Conservation (phyloP, 495 filamentous ascomycete genomes). For the Aspergillus biplanus region DNA sequence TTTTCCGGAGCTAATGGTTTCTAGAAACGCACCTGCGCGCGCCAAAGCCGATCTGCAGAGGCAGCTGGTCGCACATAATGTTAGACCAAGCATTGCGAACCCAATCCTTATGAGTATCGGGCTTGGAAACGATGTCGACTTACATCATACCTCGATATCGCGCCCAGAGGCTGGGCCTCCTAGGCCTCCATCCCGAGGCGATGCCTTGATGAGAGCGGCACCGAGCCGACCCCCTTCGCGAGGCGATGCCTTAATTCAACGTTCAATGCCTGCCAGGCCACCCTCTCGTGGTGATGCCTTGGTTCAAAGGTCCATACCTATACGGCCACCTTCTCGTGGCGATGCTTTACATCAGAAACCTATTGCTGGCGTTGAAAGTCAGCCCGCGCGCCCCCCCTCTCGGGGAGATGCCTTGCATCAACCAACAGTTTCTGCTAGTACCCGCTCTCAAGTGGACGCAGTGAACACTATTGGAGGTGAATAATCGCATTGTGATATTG, state of each 20-base stretch:
- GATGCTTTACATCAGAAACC: slow-evolving; percentile 12
- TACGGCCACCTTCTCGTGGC: slow-evolving; percentile 11
- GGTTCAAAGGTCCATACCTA: slow-evolving; percentile 32
- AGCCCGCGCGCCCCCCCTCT: slow-evolving; percentile 1
- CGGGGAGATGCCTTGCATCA: slow-evolving; percentile 33
- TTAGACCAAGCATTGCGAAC: slow-evolving; percentile 80
- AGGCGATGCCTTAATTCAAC: slow-evolving; percentile 6
- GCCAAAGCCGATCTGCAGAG: slow-evolving; percentile 88
- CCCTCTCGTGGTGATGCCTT: slow-evolving; percentile 10
- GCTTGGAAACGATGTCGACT: slow-evolving; percentile 34
- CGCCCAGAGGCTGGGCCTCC: background rate
- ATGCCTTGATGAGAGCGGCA: slow-evolving; percentile 32
- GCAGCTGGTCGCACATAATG: slow-evolving; percentile 75
- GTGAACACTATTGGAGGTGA: background rate
- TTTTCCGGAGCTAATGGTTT: slow-evolving; percentile 11
- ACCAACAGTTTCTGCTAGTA: slow-evolving; percentile 31
- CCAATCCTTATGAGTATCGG: slow-evolving; percentile 76
- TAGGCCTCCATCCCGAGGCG: slow-evolving; percentile 2
- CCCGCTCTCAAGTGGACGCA: slow-evolving; percentile 8
- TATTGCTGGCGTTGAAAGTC: background rate
- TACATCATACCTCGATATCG: slow-evolving; percentile 17
- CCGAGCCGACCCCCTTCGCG: slow-evolving; percentile 34
- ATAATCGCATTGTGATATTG: background rate
- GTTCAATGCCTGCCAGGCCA: background rate
- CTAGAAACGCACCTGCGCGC: slow-evolving; percentile 72